These are phyloP conservation scores for Phylloporus sp. DNA, from an alignment of 768 basidiomycete genomes.

Conservation along the genomic window DNA sequence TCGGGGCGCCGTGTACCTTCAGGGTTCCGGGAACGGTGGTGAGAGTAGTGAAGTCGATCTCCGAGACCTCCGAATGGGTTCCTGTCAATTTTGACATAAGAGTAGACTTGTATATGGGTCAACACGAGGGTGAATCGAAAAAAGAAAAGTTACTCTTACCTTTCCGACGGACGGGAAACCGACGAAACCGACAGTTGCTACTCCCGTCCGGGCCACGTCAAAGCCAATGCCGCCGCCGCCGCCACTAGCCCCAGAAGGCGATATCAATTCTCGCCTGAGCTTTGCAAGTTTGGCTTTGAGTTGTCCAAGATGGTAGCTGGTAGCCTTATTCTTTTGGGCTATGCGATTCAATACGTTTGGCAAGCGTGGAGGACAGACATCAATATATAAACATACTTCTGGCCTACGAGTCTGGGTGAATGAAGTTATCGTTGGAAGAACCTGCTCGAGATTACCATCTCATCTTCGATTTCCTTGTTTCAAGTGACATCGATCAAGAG, in stretches of 20 bases:
- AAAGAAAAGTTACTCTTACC: constrained; percentile 36
- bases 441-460: constrained; percentile 64
- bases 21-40: constrained; percentile 95
- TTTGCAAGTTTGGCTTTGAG: constrained; percentile 99
- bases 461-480: constrained; percentile 88
- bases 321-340: constrained; percentile 97
- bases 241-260: constrained; percentile 71
- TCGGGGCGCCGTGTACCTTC: constrained; percentile 92
- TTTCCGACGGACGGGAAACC: constrained; percentile 95
- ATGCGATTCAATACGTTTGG: constrained; percentile 17
- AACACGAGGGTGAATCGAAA: constrained; percentile 1
- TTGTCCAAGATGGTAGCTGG: constrained; percentile 93
- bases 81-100: constrained; percentile 96
- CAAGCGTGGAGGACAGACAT: constrained; percentile 8
- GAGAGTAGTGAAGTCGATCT: constrained; percentile 94
- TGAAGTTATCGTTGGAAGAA: constrained; percentile 20
- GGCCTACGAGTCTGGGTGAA: constrained; percentile 45
- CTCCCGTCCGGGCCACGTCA: constrained; percentile 97
- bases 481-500: constrained; percentile 10
- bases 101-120: constrained; percentile 58
- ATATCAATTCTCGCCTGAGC: constrained; percentile 89
- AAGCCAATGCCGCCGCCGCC: constrained; percentile 91
- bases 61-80: constrained; percentile 93
- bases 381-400: constrained; percentile 57
- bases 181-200: constrained; percentile 93